Evolutionary conservation across 2,329 filamentous ascomycete genomes (phyloP).

Genomic region (Hypoxylon sp.): DNA sequence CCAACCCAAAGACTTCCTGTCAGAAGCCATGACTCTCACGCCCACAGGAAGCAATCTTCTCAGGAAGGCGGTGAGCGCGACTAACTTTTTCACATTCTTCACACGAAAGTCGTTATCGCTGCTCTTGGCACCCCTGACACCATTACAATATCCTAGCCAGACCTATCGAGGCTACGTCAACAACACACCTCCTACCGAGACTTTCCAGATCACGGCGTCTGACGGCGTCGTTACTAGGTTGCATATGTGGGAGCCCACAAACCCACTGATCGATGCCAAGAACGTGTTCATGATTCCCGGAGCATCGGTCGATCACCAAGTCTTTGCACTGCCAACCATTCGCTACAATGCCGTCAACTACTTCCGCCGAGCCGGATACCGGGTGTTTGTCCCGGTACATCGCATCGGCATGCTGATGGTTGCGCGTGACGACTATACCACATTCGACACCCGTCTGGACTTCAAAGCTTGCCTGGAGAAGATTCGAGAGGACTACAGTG

Average conservation of each 20-base stretch:
- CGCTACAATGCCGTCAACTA: conserved; percentile 70
- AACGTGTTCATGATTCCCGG: conserved; percentile 70
- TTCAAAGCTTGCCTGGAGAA: conserved; percentile 63
- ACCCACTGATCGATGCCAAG: conserved; percentile 49
- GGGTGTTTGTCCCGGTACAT: conserved; percentile 65
- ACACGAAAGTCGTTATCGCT: conserved; percentile 60
- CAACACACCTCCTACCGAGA: conserved; percentile 55
- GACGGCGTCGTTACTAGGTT: conserved; percentile 63
- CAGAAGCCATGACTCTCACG: conserved; percentile 63
- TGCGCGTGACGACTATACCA: conserved; percentile 63
- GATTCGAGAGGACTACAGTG: conserved; percentile 54
- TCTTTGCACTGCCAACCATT: conserved; percentile 69
- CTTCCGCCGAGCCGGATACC: conserved; percentile 67
- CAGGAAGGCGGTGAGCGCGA: conserved; percentile 55
- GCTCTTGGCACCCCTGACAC: conserved; percentile 63
- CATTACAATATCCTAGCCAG: conserved; percentile 62
- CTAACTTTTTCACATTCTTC: conserved; percentile 65
- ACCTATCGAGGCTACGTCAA: conserved; percentile 62
- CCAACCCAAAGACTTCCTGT: conserved; percentile 60
- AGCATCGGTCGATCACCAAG: conserved; percentile 69
- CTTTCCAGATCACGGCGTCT: conserved; percentile 57
- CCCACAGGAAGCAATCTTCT: conserved; percentile 58
- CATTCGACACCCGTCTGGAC: conserved; percentile 67
- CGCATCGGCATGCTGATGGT: conserved; percentile 64
- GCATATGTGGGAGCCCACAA: conserved; percentile 65